phyloP scores from a whole-genome alignment of 2,329 filamentous ascomycete genomes.

The Drechslerella coelobrocha region DNA sequence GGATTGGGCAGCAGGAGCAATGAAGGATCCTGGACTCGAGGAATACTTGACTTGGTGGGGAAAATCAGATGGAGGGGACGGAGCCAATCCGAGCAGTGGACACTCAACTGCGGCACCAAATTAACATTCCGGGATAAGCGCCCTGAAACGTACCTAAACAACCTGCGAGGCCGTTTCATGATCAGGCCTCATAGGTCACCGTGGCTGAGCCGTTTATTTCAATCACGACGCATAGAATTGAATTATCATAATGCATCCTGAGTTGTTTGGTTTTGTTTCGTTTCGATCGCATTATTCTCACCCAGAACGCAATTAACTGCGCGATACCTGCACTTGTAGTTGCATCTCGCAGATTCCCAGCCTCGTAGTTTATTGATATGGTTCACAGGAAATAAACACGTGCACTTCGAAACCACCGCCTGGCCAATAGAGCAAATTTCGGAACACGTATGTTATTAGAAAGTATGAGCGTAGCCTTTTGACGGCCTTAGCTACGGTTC shows the following conservation, averaged over 20 bases:
- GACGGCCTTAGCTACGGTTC: too few relatives aligned
- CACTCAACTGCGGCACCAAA: constrained; percentile 27
- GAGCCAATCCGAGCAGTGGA: not conserved
- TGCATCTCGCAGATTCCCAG: not conserved
- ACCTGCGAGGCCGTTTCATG: constrained; percentile 1
- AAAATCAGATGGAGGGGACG: constrained; percentile 10
- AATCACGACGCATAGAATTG: not conserved
- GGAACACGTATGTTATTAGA: too few relatives aligned
- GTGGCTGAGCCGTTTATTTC: constrained; percentile 33
- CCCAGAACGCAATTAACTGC: too few relatives aligned
- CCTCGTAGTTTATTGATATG: too few relatives aligned
- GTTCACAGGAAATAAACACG: too few relatives aligned
- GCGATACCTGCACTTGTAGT: not conserved
- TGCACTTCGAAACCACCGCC: too few relatives aligned
- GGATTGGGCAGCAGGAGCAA: not conserved
- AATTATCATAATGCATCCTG: not conserved
- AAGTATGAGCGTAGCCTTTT: too few relatives aligned
- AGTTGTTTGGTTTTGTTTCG: not conserved
- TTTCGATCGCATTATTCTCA: not conserved
- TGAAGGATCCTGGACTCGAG: not conserved
- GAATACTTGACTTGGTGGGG: constrained; percentile 17
- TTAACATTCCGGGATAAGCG: constrained; percentile 45
- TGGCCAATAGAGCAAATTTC: too few relatives aligned
- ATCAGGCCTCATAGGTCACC: constrained; percentile 25
- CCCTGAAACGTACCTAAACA: constrained; percentile 50